Percentiles rank a stretch among this genome's conserved stretches.
These are phyloP conservation scores for Avena insularis DNA, from an alignment of 176 grass and related monocot genomes.

Conservation along the genomic window DNA sequence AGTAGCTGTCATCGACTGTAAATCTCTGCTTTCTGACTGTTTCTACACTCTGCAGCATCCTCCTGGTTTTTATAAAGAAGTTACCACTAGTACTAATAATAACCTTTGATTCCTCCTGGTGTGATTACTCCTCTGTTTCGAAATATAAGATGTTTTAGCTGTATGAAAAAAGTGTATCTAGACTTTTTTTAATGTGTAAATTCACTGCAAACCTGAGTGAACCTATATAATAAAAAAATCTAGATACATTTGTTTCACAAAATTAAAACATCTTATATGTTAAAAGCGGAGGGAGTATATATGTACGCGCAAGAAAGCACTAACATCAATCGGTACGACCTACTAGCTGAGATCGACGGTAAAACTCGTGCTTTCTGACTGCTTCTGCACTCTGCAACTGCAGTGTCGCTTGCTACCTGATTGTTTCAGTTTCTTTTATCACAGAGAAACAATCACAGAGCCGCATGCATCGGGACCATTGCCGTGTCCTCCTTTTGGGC, in stretches of 20 bases:
- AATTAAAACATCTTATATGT: no score
- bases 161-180: no score
- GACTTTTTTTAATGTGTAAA: no score
- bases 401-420: conserved; percentile 7
- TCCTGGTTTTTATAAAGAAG: background rate
- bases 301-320: background rate
- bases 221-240: no score
- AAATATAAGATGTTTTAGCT: no score
- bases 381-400: background rate
- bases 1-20: background rate
- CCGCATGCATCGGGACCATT: no score
- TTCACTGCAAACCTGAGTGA: no score
- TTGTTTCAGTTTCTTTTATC: no score
- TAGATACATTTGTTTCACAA: no score
- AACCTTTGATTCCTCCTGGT: background rate
- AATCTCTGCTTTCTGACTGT: background rate
- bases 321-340: background rate
- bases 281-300: no score
- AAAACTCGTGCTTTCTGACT: background rate
- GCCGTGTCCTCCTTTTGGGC: background rate
- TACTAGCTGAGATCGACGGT: background rate
- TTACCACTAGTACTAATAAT: background rate
- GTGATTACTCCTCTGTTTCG: background rate
- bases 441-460: no score
- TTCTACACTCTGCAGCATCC: conserved; percentile 9